These are phyloP conservation scores for Pezicula rhizophila DNA, from an alignment of 2,329 filamentous ascomycete species.

Conservation along the genomic window DNA sequence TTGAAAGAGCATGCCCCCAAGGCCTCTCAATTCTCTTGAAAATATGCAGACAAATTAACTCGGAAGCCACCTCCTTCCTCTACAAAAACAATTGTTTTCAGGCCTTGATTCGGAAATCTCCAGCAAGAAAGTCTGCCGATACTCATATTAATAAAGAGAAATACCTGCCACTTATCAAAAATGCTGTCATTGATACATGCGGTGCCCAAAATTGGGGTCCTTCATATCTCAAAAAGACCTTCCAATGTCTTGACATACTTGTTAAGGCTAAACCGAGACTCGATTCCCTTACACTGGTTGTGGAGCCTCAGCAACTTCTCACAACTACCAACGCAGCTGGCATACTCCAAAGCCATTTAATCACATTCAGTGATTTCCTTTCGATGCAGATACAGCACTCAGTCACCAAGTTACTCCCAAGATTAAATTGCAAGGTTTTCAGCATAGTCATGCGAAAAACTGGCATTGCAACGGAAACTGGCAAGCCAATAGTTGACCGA, in stretches of 20 bases:
- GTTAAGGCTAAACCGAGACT: conserved; percentile 10
- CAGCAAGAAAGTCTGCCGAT: neutral
- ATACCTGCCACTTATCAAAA: conserved; percentile 11
- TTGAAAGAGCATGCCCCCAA: conserved; percentile 9
- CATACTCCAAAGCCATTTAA: conserved; percentile 6
- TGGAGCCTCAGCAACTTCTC: conserved; percentile 11
- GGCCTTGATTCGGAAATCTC: conserved; percentile 12
- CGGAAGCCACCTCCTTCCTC: conserved; percentile 17
- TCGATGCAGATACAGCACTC: conserved; percentile 3
- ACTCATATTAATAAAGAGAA: conserved; percentile 2
- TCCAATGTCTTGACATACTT: conserved; percentile 11
- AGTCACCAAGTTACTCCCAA: conserved; percentile 15
- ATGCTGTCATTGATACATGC: conserved; percentile 16
- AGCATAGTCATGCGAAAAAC: conserved; percentile 20
- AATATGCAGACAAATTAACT: conserved; percentile 18
- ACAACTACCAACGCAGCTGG: conserved; percentile 10
- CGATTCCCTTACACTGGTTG: conserved; percentile 15
- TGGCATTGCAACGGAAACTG: neutral
- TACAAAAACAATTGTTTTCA: conserved; percentile 20
- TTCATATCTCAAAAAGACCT: conserved; percentile 14
- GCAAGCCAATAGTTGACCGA: neutral
- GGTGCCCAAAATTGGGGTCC: conserved; percentile 10
- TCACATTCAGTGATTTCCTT: conserved; percentile 21
- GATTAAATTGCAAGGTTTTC: conserved; percentile 15
- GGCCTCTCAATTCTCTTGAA: conserved; percentile 9